These are phyloP conservation scores for Prunus mira DNA, from an alignment of 306 rosid species.

Conservation along the genomic window DNA sequence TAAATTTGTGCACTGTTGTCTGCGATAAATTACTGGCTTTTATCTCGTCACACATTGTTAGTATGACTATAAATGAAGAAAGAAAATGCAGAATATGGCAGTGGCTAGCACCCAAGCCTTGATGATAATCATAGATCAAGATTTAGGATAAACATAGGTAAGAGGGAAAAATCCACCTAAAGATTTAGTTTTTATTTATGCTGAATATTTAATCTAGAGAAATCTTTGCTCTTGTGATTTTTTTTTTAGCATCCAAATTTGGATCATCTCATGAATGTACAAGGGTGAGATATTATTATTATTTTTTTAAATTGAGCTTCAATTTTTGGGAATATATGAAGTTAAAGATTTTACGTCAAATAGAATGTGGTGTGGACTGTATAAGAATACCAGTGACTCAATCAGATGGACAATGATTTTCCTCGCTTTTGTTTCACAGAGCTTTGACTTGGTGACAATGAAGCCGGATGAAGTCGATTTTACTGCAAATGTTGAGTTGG, in stretches of 20 bases:
- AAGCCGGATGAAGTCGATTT: conserved; percentile 73
- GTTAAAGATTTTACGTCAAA: neutral
- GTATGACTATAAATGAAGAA: neutral
- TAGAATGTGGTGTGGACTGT: neutral
- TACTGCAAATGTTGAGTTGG: conserved; percentile 69
- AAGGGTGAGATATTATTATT: neutral
- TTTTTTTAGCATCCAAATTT: neutral
- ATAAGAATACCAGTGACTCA: neutral
- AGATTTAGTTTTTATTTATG: neutral
- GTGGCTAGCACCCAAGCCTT: neutral
- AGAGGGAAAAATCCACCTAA: neutral
- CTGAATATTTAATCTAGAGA: neutral
- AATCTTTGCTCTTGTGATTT: neutral
- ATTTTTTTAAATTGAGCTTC: neutral
- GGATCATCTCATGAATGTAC: neutral
- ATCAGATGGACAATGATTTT: neutral
- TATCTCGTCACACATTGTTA: neutral
- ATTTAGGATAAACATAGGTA: neutral
- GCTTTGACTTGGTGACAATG: conserved; percentile 89
- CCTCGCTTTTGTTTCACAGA: conserved; percentile 30
- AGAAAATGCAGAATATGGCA: neutral
- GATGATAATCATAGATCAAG: neutral
- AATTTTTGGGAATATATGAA: neutral
- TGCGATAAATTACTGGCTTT: neutral
- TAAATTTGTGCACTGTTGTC: neutral